A percentile compares a stretch with the other conserved stretches of the same genome.
phyloP scores from a whole-genome alignment of 2,329 filamentous ascomycete genomes.

The Elsinoe perseae region DNA sequence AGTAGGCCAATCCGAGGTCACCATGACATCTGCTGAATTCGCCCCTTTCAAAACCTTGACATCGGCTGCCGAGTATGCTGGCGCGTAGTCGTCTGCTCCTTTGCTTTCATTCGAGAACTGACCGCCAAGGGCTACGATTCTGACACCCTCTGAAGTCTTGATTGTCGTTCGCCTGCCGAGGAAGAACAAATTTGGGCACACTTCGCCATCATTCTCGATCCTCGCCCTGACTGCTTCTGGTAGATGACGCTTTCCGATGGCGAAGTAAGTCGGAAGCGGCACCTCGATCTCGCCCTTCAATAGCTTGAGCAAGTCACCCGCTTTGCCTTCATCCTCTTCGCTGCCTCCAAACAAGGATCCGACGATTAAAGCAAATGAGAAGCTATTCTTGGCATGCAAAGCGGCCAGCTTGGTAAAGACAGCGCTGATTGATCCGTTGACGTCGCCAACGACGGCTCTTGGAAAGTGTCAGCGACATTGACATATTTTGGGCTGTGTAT shows the following conservation, averaged over 20 bases:
- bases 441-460: constrained; percentile 73
- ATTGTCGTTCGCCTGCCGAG: constrained; percentile 79
- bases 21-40: constrained; percentile 72
- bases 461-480: not conserved
- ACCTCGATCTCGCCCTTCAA: constrained; percentile 65
- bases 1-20: constrained; percentile 81
- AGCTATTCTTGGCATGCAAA: constrained; percentile 79
- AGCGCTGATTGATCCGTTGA: constrained; percentile 68
- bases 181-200: constrained; percentile 87
- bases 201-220: constrained; percentile 60
- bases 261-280: constrained; percentile 84
- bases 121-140: constrained; percentile 81
- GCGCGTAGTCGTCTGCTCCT: constrained; percentile 50
- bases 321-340: constrained; percentile 41
- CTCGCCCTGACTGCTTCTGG: constrained; percentile 64
- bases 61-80: constrained; percentile 17
- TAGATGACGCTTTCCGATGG: constrained; percentile 64
- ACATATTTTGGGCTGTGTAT: too few species aligned
- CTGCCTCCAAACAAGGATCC: constrained; percentile 69
- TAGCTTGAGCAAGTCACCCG: constrained; percentile 49
- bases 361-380: constrained; percentile 73
- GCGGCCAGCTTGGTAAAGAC: constrained; percentile 73
- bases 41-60: constrained; percentile 62
- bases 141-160: constrained; percentile 82
- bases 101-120: constrained; percentile 33